phyloP scores from a whole-genome alignment of 202 grass and related monocot genomes.

The Saccharum hybrid region DNA sequence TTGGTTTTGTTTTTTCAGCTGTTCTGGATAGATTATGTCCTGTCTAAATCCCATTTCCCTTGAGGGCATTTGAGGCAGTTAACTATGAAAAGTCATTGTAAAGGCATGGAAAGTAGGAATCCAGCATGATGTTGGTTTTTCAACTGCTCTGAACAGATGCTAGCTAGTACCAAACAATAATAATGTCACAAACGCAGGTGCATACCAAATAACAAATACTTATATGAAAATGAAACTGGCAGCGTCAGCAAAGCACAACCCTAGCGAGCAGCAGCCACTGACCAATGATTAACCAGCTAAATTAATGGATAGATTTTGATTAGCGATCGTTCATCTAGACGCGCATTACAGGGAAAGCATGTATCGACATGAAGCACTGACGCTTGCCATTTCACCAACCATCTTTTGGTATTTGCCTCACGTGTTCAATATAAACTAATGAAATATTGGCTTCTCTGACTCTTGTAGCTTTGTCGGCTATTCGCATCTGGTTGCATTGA shows the following conservation, averaged over 20 bases:
- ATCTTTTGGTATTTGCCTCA: not conserved
- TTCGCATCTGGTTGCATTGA: not conserved
- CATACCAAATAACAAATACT: not conserved
- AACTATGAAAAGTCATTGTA: not conserved
- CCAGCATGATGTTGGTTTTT: not conserved
- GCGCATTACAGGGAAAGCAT: slow-evolving; percentile 17
- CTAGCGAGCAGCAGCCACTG: not conserved
- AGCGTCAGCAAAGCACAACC: not conserved
- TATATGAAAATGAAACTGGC: not conserved
- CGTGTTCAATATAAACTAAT: slow-evolving; percentile 24
- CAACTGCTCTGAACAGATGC: not conserved
- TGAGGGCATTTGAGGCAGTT: not conserved
- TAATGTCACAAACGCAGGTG: not conserved
- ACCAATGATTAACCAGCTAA: not conserved
- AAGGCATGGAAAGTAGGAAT: not conserved
- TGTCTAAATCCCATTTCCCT: slow-evolving; percentile 26
- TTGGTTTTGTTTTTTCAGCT: not conserved
- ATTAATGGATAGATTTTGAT: slow-evolving; percentile 4
- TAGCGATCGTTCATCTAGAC: not conserved
- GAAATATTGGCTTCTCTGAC: slow-evolving; percentile 7
- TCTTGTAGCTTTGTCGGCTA: not conserved
- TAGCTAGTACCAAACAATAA: not conserved
- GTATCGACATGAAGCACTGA: not conserved
- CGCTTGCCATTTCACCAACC: slow-evolving; percentile 28
- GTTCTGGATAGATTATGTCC: not conserved